Evolutionary conservation across 345 rosid species (phyloP), one percentile per base, ranked within the genome.

Genomic region (Salix viminalis): DNA sequence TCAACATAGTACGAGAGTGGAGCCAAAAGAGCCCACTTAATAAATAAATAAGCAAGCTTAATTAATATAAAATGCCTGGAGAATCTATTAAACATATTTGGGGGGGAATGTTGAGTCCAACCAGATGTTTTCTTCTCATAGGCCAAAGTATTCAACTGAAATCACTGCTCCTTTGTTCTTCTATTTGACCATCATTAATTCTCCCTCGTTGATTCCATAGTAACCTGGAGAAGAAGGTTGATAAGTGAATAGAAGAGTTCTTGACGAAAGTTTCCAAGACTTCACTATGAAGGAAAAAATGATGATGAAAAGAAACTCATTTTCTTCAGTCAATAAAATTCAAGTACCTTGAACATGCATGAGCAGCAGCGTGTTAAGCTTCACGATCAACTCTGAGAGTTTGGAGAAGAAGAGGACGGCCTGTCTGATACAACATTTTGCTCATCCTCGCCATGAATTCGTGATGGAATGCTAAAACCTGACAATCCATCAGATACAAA

Each of bases 401-500:
- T 75, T 69, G 91, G 83, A 75, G 86, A 85, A 83, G 91, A 85
- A 80, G 91, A 81, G 71, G 91, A 80, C 28, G 87, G 86, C 79
- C 80, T 82, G 60, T 86, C 83, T 16, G 86, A 85, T 71, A 78
- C 84, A 68, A 79, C 81, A 77, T 78, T 70, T 44, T 80, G 81
- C 16, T 81, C 84, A 69, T 80, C 88, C 39, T 86, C 88, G 21
- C 91, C 89, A 54, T 84, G 91, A 76, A 88, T 83, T 73, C 84
- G 78, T 1, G 83, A 80, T 3, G 90, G 91, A 76, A 89, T 80
- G 78, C 81, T 73, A 70, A 85, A 88, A 19, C 88, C 85, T 34
- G 84, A 81, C 85, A 90, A 61, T 30, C 91, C 92, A 23, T 90
- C 88, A 56, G 92, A 73, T 69, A 77, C 88, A 77, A 82, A 88